These are phyloP conservation scores for Hypoxylon fragiforme DNA, from an alignment of 495 filamentous ascomycete genomes.

Conservation along the genomic window DNA sequence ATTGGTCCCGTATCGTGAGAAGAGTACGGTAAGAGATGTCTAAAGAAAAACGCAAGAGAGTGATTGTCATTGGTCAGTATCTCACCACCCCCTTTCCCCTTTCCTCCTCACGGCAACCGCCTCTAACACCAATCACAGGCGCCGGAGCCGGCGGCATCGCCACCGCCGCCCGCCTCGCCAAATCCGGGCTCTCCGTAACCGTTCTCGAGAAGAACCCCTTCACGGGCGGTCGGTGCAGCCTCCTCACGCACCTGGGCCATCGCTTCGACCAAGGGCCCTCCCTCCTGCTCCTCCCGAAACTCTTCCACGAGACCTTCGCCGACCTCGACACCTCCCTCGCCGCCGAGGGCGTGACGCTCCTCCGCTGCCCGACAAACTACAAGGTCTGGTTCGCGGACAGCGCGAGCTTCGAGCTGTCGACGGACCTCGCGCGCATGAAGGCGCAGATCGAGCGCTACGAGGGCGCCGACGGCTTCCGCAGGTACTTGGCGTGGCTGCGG, in stretches of 20 bases:
- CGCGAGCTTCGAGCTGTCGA: slow-evolving; percentile 59
- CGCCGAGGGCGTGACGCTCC: slow-evolving; percentile 60
- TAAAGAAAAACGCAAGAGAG: slow-evolving; percentile 38
- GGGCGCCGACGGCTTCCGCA: slow-evolving; percentile 63
- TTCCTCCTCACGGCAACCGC: no score
- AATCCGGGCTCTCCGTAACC: slow-evolving; percentile 65
- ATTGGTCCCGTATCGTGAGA: not conserved
- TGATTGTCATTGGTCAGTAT: slow-evolving; percentile 52
- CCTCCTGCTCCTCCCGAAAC: slow-evolving; percentile 65
- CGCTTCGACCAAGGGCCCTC: slow-evolving; percentile 75
- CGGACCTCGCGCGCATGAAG: slow-evolving; percentile 66
- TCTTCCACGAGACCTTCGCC: slow-evolving; percentile 65
- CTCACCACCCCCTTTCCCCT: not conserved
- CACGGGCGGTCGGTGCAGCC: slow-evolving; percentile 65
- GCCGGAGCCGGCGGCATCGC: slow-evolving; percentile 70
- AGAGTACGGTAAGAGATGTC: slow-evolving; percentile 4
- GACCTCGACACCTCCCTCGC: slow-evolving; percentile 65
- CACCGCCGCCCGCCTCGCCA: slow-evolving; percentile 67
- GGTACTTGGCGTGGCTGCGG: slow-evolving; percentile 62
- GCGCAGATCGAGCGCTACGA: slow-evolving; percentile 67
- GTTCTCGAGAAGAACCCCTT: slow-evolving; percentile 71
- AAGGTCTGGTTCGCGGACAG: slow-evolving; percentile 68
- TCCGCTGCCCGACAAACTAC: slow-evolving; percentile 75
- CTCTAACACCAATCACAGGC: slow-evolving; percentile 46
- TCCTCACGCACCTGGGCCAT: slow-evolving; percentile 58